phyloP scores from a whole-genome alignment of 2,329 filamentous ascomycete genomes.

The Zasmidium angulare region DNA sequence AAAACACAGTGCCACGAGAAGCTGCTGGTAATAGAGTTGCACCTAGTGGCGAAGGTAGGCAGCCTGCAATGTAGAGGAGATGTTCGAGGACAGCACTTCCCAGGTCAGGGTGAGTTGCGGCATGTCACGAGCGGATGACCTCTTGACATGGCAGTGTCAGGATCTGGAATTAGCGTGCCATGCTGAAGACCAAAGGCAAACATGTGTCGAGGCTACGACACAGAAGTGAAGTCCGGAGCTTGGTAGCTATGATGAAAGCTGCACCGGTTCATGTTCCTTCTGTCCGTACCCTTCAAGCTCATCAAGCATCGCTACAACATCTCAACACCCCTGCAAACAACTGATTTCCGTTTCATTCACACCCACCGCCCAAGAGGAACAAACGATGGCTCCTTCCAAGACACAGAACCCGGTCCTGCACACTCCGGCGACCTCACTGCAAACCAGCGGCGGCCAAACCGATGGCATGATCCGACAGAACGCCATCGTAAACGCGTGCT shows the following conservation, averaged over 20 bases:
- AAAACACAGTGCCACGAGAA: too few species aligned
- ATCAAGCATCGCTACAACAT: neutral
- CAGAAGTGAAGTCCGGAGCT: neutral
- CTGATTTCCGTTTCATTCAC: too few species aligned
- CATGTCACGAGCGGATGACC: neutral
- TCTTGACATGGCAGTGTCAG: neutral
- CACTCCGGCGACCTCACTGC: slow-evolving; percentile 49
- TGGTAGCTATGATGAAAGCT: neutral
- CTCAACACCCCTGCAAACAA: neutral
- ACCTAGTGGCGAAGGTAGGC: too few species aligned
- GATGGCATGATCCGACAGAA: slow-evolving; percentile 50
- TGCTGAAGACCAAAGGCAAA: too few species aligned
- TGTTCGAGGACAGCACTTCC: too few species aligned
- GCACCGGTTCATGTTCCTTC: neutral
- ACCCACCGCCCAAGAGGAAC: neutral
- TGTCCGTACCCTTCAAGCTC: neutral
- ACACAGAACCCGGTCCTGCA: slow-evolving; percentile 50
- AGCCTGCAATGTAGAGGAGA: too few species aligned
- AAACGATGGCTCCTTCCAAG: slow-evolving; percentile 12
- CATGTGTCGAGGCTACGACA: too few species aligned
- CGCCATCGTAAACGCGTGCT: slow-evolving; percentile 64
- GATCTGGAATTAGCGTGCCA: neutral
- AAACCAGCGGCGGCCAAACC: slow-evolving; percentile 47
- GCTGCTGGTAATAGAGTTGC: too few species aligned
- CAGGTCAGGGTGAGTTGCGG: too few species aligned